Evolutionary conservation across 83 land plant species (phyloP).

Genomic region (Diphasiastrum complanatum): DNA sequence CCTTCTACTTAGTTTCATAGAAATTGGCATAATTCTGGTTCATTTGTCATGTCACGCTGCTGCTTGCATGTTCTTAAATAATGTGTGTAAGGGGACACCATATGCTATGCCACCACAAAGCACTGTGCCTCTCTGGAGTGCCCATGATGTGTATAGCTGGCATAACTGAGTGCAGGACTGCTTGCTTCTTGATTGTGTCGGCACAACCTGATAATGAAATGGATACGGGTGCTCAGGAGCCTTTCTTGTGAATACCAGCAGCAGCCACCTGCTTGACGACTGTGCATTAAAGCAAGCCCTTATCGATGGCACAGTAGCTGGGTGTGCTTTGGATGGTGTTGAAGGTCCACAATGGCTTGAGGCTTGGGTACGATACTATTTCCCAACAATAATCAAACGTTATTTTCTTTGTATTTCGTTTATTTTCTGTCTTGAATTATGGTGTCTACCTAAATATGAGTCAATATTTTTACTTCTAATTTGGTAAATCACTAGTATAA

Average conservation of each 20-base stretch:
- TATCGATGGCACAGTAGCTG: conserved; percentile 93
- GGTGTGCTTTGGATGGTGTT: conserved; percentile 98
- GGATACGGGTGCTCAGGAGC: conserved; percentile 49
- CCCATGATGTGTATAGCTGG: not conserved
- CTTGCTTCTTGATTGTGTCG: conserved; percentile 2
- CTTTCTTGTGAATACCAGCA: conserved; percentile 87
- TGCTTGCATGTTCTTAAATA: too few species aligned
- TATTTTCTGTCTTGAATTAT: not conserved
- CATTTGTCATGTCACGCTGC: too few species aligned
- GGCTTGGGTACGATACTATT: conserved; percentile 98
- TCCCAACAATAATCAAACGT: not conserved
- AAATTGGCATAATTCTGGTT: too few species aligned
- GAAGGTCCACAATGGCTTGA: conserved; percentile 99
- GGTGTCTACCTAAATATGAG: not conserved
- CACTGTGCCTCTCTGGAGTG: not conserved
- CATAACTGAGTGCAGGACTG: not conserved
- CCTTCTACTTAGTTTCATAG: too few species aligned
- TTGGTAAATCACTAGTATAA: too few species aligned
- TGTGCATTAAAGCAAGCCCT: conserved; percentile 93
- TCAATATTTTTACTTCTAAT: too few species aligned
- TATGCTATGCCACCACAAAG: too few species aligned
- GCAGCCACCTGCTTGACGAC: conserved; percentile 92
- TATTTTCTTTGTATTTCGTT: not conserved
- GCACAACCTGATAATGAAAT: conserved; percentile 11
- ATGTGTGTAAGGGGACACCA: too few species aligned